These are phyloP conservation scores for Thraustochytrium striatum DNA, from an alignment of 352 stramenopile genomes.

Conservation along the genomic window DNA sequence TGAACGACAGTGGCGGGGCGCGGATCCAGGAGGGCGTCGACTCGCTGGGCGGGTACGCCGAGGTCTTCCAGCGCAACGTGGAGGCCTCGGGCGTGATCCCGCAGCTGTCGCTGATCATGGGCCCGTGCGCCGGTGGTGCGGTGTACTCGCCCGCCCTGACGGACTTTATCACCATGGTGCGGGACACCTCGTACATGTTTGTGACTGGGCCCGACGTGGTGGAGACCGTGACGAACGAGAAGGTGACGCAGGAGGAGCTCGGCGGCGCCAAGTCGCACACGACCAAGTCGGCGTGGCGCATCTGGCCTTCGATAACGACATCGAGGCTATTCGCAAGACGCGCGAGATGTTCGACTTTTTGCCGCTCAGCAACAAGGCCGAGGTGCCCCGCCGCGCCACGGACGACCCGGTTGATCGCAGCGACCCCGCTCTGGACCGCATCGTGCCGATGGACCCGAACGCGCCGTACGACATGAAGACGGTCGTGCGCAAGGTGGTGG, in stretches of 20 bases:
- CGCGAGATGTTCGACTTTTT: constrained; percentile 91
- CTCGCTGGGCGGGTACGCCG: constrained; percentile 92
- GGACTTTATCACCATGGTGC: constrained; percentile 98
- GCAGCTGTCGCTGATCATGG: constrained; percentile 96
- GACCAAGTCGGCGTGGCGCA: constrained; percentile 90
- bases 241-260: constrained; percentile 84
- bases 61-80: constrained; percentile 98
- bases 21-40: constrained; percentile 97
- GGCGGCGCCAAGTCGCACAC: constrained; percentile 90
- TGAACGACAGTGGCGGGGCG: constrained; percentile 95
- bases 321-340: constrained; percentile 85
- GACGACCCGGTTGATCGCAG: constrained; percentile 76
- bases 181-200: constrained; percentile 97
- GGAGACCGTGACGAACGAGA: constrained; percentile 95
- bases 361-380: constrained; percentile 80
- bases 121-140: constrained; percentile 84
- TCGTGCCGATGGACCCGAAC: constrained; percentile 94
- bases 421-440: constrained; percentile 77
- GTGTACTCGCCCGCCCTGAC: constrained; percentile 93
- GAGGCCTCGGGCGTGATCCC: constrained; percentile 86
- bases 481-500: constrained; percentile 86
- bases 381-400: constrained; percentile 68
- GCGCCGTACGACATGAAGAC: constrained; percentile 96
- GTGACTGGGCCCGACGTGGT: constrained; percentile 96
- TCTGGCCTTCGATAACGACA: constrained; percentile 91